Base-by-base conservation (phyloP, 129 eudicot species). In the Deinandra increscens region DNA sequence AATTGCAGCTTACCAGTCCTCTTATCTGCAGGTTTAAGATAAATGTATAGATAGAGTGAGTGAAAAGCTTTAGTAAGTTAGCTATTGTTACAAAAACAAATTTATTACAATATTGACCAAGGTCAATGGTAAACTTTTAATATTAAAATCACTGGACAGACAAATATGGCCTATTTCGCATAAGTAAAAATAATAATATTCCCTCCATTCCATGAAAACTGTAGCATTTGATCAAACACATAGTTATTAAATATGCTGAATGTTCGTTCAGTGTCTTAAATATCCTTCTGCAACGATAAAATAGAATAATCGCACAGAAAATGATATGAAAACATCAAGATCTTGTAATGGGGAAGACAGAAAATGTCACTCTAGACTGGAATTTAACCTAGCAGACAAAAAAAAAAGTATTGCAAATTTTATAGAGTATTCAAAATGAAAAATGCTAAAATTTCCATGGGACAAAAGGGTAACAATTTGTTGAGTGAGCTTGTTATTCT, bases 21-120 rank as follows among this genome's bases (percentile, higher is more conserved):
- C 76, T 73, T 85, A 41, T 84, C 97, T 89, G 97, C 75, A 84
- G 69, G 10, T 55, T 42, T 55, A 11, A 55, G 46, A 65, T 19
- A 61, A 39, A 60, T 6, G 7, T 26, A 41, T 19, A 50, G 17
- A 22, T 13, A 42, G 58, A 9, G 18, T 64, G 33, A 62, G 58
- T 15, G 11, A 23, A 11, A 26, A 9, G 33, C 18, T 71, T 43
- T 58, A 15, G 11, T 14, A 5, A 13, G 22, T 3, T 14, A 59
- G 33, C 3, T 31, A 31, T 59, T 42, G 33, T 31, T 59, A 59
- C 42, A 59, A 12, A 60, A 60, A 60, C 44, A 34, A 60, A n/a
- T 2, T 36, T 36, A 15, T 15, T 60, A 33, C 66, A 60, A 8
- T 7, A 60, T n/a, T 60, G 23, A 12, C 42, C 64, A 20, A 15